Evolutionary conservation across 2,329 filamentous ascomycete genomes (phyloP).

Genomic region (Aspergillus felis): DNA sequence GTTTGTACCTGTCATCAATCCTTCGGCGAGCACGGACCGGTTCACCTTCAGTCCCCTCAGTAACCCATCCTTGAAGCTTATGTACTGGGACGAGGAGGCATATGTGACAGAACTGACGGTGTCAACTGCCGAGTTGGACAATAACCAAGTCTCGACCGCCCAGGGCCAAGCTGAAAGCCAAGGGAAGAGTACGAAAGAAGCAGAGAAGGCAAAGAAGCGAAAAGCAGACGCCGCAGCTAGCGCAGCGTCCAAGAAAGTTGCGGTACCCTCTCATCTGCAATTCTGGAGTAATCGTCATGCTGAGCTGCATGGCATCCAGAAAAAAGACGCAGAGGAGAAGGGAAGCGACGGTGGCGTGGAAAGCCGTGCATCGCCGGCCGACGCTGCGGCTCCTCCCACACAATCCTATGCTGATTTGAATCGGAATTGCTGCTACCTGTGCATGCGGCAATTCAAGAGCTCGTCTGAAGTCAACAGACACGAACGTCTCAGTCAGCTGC

Average conservation of each 20-base stretch:
- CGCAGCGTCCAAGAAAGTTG: slow-evolving; percentile 41
- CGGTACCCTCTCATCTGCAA: slow-evolving; percentile 62
- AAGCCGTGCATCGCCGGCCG: slow-evolving; percentile 23
- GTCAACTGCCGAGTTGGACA: slow-evolving; percentile 48
- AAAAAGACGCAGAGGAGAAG: slow-evolving; percentile 28
- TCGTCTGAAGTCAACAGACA: slow-evolving; percentile 56
- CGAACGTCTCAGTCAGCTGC: slow-evolving; percentile 55
- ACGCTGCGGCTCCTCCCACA: slow-evolving; percentile 35
- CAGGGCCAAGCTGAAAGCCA: slow-evolving; percentile 18
- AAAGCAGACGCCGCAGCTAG: slow-evolving; percentile 42
- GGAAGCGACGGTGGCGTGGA: slow-evolving; percentile 13
- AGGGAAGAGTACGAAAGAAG: slow-evolving; percentile 35
- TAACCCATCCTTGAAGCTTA: slow-evolving; percentile 64
- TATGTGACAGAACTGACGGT: slow-evolving; percentile 65
- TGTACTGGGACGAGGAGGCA: slow-evolving; percentile 72
- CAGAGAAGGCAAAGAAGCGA: slow-evolving; percentile 44
- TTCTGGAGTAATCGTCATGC: slow-evolving; percentile 70
- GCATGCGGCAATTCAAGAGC: slow-evolving; percentile 55
- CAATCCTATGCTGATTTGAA: slow-evolving; percentile 60
- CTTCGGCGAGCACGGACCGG: slow-evolving; percentile 53
- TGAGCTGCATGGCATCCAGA: slow-evolving; percentile 56
- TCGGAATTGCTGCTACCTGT: slow-evolving; percentile 59
- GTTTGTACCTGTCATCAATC: slow-evolving; percentile 69
- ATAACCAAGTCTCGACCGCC: slow-evolving; percentile 15
- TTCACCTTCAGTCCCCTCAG: slow-evolving; percentile 68